Evolutionary conservation across 768 basidiomycete species (phyloP).

Genomic region (Hericium alpestre): DNA sequence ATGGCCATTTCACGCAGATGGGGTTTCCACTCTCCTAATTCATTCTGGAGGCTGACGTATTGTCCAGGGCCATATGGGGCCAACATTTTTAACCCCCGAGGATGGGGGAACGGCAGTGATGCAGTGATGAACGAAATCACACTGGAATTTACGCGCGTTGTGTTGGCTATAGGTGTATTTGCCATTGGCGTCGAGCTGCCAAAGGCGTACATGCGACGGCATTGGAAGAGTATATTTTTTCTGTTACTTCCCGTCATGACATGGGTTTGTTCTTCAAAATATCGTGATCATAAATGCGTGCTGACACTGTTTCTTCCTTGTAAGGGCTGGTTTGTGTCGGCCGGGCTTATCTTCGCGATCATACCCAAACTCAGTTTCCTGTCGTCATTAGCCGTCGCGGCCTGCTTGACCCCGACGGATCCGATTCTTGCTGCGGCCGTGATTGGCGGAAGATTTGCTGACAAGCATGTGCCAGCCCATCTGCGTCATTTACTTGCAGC

Average conservation of each 20-base stretch:
- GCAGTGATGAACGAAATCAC: constrained; percentile 63
- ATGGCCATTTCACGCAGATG: no score
- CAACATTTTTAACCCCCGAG: constrained; percentile 70
- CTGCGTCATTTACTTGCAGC: constrained; percentile 53
- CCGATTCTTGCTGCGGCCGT: constrained; percentile 89
- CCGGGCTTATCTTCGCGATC: constrained; percentile 81
- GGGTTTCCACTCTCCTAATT: no score
- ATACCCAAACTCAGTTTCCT: constrained; percentile 86
- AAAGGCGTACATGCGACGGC: constrained; percentile 87
- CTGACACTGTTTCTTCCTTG: constrained; percentile 8
- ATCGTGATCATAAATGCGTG: neutral
- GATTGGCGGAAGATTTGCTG: constrained; percentile 92
- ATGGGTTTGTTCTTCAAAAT: constrained; percentile 44
- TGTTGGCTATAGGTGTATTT: constrained; percentile 94
- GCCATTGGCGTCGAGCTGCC: constrained; percentile 97
- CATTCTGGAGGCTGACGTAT: neutral
- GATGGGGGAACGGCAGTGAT: constrained; percentile 48
- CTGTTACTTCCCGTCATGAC: constrained; percentile 77
- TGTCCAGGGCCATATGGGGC: constrained; percentile 68
- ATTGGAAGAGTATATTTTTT: constrained; percentile 85
- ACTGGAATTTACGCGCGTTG: constrained; percentile 83
- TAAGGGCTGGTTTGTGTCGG: constrained; percentile 92
- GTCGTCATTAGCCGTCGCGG: constrained; percentile 80
- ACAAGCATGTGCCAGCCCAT: constrained; percentile 90
- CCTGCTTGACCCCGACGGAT: constrained; percentile 90